Conservation (phyloP, 2,329 filamentous ascomycete genomes). For the Coleophoma cylindrospora region DNA sequence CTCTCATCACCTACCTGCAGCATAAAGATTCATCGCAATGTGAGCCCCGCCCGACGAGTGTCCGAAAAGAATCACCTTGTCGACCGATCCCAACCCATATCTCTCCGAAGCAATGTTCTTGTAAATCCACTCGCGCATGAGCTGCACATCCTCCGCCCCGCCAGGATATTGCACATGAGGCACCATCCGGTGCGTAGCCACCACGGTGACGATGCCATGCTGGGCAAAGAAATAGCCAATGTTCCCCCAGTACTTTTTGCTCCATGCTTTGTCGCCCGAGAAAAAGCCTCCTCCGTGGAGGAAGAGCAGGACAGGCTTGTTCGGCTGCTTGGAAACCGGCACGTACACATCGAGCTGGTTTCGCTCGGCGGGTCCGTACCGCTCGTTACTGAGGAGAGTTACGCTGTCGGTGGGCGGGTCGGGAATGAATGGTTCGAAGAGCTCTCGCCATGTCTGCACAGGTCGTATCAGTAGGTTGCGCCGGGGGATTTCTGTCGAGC, state of each 20-base stretch:
- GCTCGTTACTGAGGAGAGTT: background rate
- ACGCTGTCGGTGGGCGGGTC: background rate
- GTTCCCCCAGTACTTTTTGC: background rate
- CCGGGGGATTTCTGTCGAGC: too few relatives aligned
- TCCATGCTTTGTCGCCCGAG: background rate
- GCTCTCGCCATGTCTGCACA: background rate
- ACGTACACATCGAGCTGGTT: background rate
- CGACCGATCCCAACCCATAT: background rate
- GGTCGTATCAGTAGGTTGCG: too few relatives aligned
- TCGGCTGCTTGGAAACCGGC: background rate
- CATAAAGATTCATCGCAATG: background rate
- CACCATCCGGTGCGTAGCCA: background rate
- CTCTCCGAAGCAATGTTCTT: background rate
- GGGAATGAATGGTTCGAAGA: background rate
- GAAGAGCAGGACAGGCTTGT: background rate
- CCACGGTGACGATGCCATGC: background rate
- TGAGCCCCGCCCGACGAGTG: background rate
- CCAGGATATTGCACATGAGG: background rate
- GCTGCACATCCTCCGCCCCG: background rate
- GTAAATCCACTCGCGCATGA: background rate
- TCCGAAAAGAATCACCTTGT: background rate
- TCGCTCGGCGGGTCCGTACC: background rate
- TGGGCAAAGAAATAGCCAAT: background rate
- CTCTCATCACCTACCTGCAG: background rate
- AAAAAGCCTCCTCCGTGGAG: background rate